Conservation (phyloP, 2,329 filamentous ascomycete species). For the Aureobasidium sp. region DNA sequence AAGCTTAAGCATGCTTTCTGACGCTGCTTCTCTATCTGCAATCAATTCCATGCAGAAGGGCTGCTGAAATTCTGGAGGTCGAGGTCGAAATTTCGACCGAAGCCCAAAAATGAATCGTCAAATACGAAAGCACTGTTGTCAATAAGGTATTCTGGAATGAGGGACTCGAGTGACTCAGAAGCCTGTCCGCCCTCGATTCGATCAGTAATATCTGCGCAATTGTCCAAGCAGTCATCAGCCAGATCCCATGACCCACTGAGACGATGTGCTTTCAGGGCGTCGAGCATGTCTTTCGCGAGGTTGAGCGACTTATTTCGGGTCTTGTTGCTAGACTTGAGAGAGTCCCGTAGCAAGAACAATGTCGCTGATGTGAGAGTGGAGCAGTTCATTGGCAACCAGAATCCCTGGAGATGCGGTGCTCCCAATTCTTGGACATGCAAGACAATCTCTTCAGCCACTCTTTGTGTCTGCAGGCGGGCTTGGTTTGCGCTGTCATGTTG, state of each 20-base stretch:
- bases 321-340: neutral
- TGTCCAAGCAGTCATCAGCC: neutral
- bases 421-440: neutral
- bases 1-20: too few species aligned
- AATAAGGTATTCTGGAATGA: neutral
- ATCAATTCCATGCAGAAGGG: too few species aligned
- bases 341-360: neutral
- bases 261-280: neutral
- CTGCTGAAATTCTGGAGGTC: neutral
- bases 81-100: neutral
- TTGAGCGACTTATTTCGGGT: neutral
- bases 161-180: neutral
- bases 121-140: neutral
- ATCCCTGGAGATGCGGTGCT: neutral
- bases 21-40: too few species aligned
- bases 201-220: neutral
- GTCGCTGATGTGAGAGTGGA: neutral
- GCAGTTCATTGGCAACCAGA: neutral
- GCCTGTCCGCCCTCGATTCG: neutral
- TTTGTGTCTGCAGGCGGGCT: neutral
- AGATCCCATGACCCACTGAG: neutral
- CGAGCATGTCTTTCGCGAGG: neutral
- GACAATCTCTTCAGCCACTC: constrained; percentile 1
- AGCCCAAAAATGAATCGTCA: neutral
- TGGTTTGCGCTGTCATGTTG: neutral